Evolutionary conservation across 169 alveolate species (phyloP).

Genomic region (Toxoplasma gondii): DNA sequence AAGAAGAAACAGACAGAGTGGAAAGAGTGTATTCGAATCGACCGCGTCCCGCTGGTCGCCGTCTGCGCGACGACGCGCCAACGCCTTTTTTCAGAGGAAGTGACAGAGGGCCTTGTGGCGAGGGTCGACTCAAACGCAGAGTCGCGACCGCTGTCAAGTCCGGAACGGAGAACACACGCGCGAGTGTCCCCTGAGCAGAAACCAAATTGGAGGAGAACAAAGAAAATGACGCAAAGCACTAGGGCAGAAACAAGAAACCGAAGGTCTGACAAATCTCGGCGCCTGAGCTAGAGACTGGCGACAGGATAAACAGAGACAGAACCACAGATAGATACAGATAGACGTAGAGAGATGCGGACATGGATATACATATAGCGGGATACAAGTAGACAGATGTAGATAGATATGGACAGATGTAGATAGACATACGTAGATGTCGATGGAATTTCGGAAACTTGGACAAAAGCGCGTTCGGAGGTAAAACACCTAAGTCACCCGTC

Average conservation of each 20-base stretch:
- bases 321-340: too few species aligned
- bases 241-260: too few species aligned
- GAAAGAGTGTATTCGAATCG: background rate
- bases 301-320: too few species aligned
- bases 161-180: background rate
- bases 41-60: background rate
- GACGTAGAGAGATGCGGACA: too few species aligned
- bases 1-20: background rate
- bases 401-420: background rate
- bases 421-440: background rate
- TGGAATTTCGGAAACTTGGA: too few species aligned
- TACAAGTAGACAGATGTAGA: background rate
- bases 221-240: background rate
- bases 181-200: background rate
- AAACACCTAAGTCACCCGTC: too few species aligned
- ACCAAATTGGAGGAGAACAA: too few species aligned
- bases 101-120: background rate
- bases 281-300: too few species aligned
- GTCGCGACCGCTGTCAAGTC: conserved; percentile 14
- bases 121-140: background rate
- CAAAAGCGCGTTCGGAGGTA: too few species aligned
- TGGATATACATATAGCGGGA: too few species aligned
- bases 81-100: background rate
- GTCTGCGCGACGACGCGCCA: background rate
- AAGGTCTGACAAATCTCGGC: too few species aligned